Evolutionary conservation across 75 land plant species (phyloP).

Genomic region (Cunninghamia lanceolata): DNA sequence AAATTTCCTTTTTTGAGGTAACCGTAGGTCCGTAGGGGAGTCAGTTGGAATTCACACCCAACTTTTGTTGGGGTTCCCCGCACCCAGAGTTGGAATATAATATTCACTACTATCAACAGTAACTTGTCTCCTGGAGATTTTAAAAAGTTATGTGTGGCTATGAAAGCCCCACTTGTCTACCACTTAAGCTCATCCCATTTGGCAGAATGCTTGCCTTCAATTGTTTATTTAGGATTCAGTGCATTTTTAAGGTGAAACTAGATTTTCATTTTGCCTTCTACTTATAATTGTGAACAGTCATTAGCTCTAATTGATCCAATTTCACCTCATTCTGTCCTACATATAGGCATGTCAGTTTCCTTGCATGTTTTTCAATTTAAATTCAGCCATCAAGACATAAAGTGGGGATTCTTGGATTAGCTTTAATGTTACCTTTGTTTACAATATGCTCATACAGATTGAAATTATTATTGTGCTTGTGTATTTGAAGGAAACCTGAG

Average conservation of each 20-base stretch:
- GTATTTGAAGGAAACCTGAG: not conserved
- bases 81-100: too few species aligned
- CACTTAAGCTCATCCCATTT: not conserved
- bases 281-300: not conserved
- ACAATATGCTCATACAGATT: not conserved
- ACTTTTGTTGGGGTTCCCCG: not conserved
- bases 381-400: too few species aligned
- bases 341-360: not conserved
- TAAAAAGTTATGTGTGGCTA: not conserved
- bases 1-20: not conserved
- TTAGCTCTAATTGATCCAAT: not conserved
- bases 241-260: not conserved
- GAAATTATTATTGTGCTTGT: not conserved
- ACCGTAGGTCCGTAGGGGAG: not conserved
- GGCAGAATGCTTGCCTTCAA: not conserved
- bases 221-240: not conserved
- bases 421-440: not conserved
- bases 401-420: not conserved
- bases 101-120: too few species aligned
- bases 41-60: not conserved
- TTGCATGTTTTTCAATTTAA: not conserved
- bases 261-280: not conserved
- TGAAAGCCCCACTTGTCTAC: not conserved
- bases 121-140: not conserved
- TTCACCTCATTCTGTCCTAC: not conserved